Base-by-base conservation (phyloP, 2,329 filamentous ascomycete species). In the Curvularia sp. region DNA sequence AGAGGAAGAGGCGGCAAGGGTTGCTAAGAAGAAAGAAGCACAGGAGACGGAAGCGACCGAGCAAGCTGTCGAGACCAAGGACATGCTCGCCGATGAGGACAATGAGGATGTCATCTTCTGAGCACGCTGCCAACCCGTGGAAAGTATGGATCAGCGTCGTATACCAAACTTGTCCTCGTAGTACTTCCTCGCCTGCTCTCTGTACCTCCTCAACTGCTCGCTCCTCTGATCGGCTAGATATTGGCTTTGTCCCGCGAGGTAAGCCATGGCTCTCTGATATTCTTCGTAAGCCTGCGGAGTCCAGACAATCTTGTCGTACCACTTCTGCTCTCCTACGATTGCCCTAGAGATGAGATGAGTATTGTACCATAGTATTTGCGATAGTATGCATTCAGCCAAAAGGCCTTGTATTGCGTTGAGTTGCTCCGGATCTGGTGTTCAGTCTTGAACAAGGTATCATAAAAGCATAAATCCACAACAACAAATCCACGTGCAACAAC, bases 51-150 rank as follows among this genome's bases (percentile, higher is more conserved):
- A 59, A 8, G 53, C 53, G 31, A 43, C 48, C 22, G 63, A 70
- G 43, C 78, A 81, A 15, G 74, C 68, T 6, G 70, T 76, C 22
- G 83, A 78, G 38, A 80, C 83, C 26, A 72, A 84, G 20, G 91
- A 96, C 76, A 81, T 96, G 18, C 79, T 96, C 38, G 89, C 87
- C 5, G 89, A 89, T 31, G 85, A 88, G 53, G 91, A 94, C 59
- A 91, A 95, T 68, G 86, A 91, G 49, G 92, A 96, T 74, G 88
- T 96, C 58, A 96, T 96, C 72, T 96, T 96, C 78, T 96, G 58
- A 68, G 57, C 24, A 47, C 20, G 31, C 49, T 12, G 33, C n/a
- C 24, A 15, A 31, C 35, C 39, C 28, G 7, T 41, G 41, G 54
- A 44, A 46, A 52, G 22, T 52, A 47, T 28, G 22, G 42, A 48